phyloP scores from a whole-genome alignment of 352 stramenopile species.

The Phytophthora macrochlamydospora region DNA sequence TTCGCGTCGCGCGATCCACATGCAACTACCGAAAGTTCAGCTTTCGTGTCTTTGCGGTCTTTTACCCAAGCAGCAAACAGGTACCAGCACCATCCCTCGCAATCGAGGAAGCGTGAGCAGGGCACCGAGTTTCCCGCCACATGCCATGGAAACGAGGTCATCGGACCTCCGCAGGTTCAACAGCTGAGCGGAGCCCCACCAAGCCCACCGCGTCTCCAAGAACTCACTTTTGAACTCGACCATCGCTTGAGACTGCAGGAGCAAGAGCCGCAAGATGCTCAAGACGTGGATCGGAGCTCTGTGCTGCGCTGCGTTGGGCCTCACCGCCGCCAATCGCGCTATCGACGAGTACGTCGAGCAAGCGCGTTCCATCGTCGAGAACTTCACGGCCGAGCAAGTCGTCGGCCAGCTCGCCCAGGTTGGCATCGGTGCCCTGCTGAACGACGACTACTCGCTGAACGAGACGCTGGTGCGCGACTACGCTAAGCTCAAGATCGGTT shows the following conservation, averaged over 20 bases:
- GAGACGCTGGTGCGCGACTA: conserved; percentile 53
- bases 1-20: too few relatives aligned
- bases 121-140: neutral
- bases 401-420: conserved; percentile 89
- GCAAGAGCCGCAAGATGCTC: conserved; percentile 1
- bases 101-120: neutral
- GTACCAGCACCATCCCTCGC: neutral
- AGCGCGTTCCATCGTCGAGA: conserved; percentile 11
- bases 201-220: neutral
- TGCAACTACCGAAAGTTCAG: neutral
- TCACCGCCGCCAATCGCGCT: neutral
- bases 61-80: neutral
- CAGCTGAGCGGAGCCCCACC: neutral
- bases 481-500: conserved; percentile 77
- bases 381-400: conserved; percentile 26
- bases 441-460: conserved; percentile 48
- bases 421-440: conserved; percentile 67
- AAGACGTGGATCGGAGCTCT: conserved; percentile 9
- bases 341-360: conserved; percentile 8
- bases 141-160: neutral
- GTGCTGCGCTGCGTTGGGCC: conserved; percentile 12
- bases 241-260: neutral
- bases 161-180: neutral
- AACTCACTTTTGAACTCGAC: neutral
- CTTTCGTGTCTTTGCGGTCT: neutral